Conservation (phyloP, 208 protist species). For the Trypanosoma theileri region DNA sequence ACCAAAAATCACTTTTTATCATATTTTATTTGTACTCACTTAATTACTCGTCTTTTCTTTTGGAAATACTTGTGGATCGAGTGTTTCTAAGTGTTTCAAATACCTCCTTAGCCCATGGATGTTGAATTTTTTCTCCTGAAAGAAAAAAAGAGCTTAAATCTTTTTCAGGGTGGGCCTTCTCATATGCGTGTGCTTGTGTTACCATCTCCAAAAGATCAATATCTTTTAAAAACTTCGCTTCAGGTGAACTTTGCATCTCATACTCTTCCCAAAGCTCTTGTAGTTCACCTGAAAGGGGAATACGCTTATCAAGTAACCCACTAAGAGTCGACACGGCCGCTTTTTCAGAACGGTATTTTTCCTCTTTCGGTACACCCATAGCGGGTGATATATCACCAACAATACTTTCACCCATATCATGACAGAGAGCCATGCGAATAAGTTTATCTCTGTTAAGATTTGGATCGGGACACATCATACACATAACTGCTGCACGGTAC, state of each 20-base stretch:
- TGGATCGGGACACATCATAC: slow-evolving; percentile 88
- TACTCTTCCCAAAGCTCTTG: slow-evolving; percentile 82
- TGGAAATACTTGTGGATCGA: slow-evolving; percentile 7
- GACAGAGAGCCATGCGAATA: slow-evolving; percentile 88
- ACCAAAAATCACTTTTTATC: not conserved
- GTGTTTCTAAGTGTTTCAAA: slow-evolving; percentile 59
- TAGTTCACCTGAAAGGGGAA: slow-evolving; percentile 53
- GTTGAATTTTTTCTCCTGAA: slow-evolving; percentile 66
- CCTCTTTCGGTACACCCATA: slow-evolving; percentile 82
- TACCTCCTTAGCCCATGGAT: slow-evolving; percentile 76
- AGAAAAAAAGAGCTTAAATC: slow-evolving; percentile 78
- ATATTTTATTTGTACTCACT: not conserved
- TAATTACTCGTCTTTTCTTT: slow-evolving; percentile 18
- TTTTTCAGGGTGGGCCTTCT: slow-evolving; percentile 60
- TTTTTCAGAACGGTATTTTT: slow-evolving; percentile 69
- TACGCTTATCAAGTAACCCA: slow-evolving; percentile 33
- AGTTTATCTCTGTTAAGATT: slow-evolving; percentile 67
- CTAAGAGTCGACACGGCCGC: slow-evolving; percentile 60
- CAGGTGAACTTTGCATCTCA: slow-evolving; percentile 76
- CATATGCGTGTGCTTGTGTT: slow-evolving; percentile 88
- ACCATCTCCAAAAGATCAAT: slow-evolving; percentile 94
- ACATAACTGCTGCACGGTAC: slow-evolving; percentile 91
- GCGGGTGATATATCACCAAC: slow-evolving; percentile 86
- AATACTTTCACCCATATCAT: slow-evolving; percentile 87
- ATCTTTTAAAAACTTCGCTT: slow-evolving; percentile 89